A percentile compares a stretch with the other conserved stretches of the same genome.
phyloP scores from a whole-genome alignment of 2,329 filamentous ascomycete species.

The Pochonia chlamydosporia region DNA sequence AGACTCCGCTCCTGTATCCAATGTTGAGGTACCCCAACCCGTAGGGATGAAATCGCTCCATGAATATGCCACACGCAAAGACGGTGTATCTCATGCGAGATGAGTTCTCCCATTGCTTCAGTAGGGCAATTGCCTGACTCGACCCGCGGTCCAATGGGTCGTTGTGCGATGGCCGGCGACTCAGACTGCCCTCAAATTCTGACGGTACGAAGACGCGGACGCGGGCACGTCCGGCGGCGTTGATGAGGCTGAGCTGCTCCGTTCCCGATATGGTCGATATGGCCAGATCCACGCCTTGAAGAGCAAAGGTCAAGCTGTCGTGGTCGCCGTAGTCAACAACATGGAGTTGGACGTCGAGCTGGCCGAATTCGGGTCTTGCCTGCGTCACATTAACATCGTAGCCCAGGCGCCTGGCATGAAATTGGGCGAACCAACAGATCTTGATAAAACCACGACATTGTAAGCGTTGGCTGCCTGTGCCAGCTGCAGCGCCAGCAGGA shows the following conservation, averaged over 20 bases:
- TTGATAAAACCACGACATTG: slow-evolving; percentile 64
- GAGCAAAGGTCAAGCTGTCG: slow-evolving; percentile 53
- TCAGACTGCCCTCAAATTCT: slow-evolving; percentile 65
- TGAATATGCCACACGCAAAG: slow-evolving; percentile 70
- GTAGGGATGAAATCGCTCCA: slow-evolving; percentile 66
- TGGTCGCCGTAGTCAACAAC: slow-evolving; percentile 61
- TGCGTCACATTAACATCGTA: slow-evolving; percentile 24
- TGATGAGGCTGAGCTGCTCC: slow-evolving; percentile 65
- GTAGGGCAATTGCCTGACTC: slow-evolving; percentile 46
- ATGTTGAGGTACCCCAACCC: slow-evolving; percentile 57
- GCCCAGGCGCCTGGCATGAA: slow-evolving; percentile 2
- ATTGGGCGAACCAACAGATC: slow-evolving; percentile 26
- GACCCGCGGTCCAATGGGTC: slow-evolving; percentile 59
- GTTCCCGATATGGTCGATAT: slow-evolving; percentile 66
- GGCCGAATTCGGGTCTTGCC: slow-evolving; percentile 48
- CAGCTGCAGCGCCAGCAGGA: slow-evolving; percentile 47
- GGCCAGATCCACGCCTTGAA: slow-evolving; percentile 68
- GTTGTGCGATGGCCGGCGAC: slow-evolving; percentile 40
- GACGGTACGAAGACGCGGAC: slow-evolving; percentile 69
- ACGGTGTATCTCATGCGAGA: slow-evolving; percentile 59
- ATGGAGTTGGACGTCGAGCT: slow-evolving; percentile 58
- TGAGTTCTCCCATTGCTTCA: slow-evolving; percentile 47
- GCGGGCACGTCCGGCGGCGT: slow-evolving; percentile 58
- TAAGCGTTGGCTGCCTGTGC: slow-evolving; percentile 53
- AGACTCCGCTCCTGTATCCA: slow-evolving; percentile 48